Evolutionary conservation across 2,329 filamentous ascomycete species (phyloP).

Genomic region (Tolypocladium paradoxum): DNA sequence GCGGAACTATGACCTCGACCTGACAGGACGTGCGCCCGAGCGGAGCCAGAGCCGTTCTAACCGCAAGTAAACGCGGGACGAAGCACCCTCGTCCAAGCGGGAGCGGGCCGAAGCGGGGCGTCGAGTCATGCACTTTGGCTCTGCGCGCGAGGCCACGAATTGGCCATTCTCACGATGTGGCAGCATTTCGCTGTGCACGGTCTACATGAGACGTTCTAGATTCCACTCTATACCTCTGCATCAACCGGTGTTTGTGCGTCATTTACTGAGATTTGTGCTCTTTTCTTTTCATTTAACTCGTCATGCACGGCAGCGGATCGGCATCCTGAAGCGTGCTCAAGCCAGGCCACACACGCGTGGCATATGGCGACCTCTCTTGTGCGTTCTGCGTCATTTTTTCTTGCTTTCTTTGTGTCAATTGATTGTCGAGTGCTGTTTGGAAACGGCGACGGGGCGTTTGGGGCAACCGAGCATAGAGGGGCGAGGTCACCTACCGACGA

Average conservation of each 20-base stretch:
- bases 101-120: background rate
- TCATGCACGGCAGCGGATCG: background rate
- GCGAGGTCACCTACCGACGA: constrained; percentile 1
- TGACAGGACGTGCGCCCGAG: constrained; percentile 34
- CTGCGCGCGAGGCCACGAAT: background rate
- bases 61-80: constrained; percentile 29
- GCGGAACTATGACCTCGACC: constrained; percentile 54
- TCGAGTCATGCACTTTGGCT: background rate
- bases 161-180: background rate
- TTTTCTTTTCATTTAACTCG: constrained; percentile 1
- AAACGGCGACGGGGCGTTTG: constrained; percentile 6
- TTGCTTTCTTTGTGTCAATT: constrained; percentile 2
- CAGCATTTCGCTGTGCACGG: constrained; percentile 1
- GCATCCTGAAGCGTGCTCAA: background rate
- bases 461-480: constrained; percentile 6
- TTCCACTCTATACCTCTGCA: constrained; percentile 13
- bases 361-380: background rate
- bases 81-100: background rate
- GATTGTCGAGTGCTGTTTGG: constrained; percentile 2
- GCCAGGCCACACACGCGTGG: background rate
- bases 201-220: constrained; percentile 10
- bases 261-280: constrained; percentile 8
- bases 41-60: constrained; percentile 51
- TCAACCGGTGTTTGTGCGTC: constrained; percentile 13
- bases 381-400: background rate